Percentiles rank a stretch among this genome's conserved stretches.
These are phyloP conservation scores for Fragilaria radians DNA, from an alignment of 108 stramenopile species.

Conservation along the genomic window DNA sequence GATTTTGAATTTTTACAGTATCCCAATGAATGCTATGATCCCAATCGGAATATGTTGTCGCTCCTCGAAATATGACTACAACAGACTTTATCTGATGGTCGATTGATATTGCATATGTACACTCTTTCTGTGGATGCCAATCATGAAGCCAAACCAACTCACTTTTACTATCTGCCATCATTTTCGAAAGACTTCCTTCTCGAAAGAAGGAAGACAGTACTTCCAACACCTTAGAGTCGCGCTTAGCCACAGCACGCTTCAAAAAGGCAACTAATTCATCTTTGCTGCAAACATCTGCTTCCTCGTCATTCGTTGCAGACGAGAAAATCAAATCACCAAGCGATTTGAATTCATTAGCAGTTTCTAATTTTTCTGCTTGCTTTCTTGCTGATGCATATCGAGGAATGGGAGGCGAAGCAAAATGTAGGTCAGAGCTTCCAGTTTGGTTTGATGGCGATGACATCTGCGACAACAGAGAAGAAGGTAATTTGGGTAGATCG, in stretches of 20 bases:
- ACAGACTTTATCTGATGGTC: conserved; percentile 50
- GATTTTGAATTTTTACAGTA: conserved; percentile 39
- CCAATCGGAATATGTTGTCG: conserved; percentile 64
- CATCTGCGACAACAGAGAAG: background rate
- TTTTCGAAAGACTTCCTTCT: conserved; percentile 35
- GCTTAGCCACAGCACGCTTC: conserved; percentile 42
- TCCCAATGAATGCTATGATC: conserved; percentile 30
- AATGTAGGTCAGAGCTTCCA: background rate
- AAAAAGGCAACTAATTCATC: conserved; percentile 40
- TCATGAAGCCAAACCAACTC: conserved; percentile 66
- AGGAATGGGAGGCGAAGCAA: background rate
- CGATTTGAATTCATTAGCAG: too few relatives aligned
- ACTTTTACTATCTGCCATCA: conserved; percentile 50
- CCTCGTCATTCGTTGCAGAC: conserved; percentile 10
- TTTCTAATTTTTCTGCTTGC: background rate
- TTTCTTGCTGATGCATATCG: background rate
- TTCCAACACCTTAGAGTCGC: conserved; percentile 31
- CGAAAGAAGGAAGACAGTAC: conserved; percentile 58
- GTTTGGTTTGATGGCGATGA: background rate
- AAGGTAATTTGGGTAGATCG: background rate
- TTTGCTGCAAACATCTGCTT: conserved; percentile 8
- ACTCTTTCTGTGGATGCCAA: conserved; percentile 58
- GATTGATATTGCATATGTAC: conserved; percentile 50
- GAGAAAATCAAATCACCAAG: background rate
- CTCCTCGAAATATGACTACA: conserved; percentile 59